Conservation (phyloP, 1,284 basidiomycete species). For the Papiliotrema nemorosa region DNA sequence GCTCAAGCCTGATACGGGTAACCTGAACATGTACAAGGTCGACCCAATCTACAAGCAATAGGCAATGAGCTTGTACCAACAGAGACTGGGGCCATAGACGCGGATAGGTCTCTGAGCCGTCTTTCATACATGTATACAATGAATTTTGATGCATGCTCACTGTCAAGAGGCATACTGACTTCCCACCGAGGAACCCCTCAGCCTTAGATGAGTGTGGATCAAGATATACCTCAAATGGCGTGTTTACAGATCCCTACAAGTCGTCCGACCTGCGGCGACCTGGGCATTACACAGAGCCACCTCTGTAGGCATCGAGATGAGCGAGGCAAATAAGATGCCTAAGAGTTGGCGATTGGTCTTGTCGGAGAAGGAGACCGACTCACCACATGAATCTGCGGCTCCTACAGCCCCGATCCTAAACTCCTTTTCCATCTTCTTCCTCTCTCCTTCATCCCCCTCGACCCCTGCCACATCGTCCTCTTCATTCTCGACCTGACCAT, state of each 20-base stretch:
- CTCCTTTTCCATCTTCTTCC: constrained; percentile 60
- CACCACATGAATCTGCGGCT: constrained; percentile 45
- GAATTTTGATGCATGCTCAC: too few species aligned
- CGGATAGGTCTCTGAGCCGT: too few species aligned
- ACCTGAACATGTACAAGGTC: constrained; percentile 48
- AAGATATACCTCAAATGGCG: too few species aligned
- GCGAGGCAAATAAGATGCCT: constrained; percentile 73
- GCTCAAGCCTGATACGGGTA: constrained; percentile 30
- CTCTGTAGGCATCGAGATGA: constrained; percentile 82
- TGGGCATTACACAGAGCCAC: constrained; percentile 71
- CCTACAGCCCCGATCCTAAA: constrained; percentile 87
- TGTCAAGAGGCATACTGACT: too few species aligned
- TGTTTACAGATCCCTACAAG: constrained; percentile 64
- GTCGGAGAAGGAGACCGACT: too few species aligned
- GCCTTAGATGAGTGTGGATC: too few species aligned
- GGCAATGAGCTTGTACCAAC: background rate
- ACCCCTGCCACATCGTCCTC: constrained; percentile 46
- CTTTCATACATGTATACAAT: too few species aligned
- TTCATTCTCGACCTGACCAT: too few species aligned
- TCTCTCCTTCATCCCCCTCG: constrained; percentile 20
- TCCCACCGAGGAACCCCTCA: too few species aligned
- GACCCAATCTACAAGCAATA: constrained; percentile 41
- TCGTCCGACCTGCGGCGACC: constrained; percentile 63
- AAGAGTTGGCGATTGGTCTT: too few species aligned
- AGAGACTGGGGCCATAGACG: too few species aligned